phyloP scores from a whole-genome alignment of 2,329 filamentous ascomycete genomes.

The Cladosporium sp. region DNA sequence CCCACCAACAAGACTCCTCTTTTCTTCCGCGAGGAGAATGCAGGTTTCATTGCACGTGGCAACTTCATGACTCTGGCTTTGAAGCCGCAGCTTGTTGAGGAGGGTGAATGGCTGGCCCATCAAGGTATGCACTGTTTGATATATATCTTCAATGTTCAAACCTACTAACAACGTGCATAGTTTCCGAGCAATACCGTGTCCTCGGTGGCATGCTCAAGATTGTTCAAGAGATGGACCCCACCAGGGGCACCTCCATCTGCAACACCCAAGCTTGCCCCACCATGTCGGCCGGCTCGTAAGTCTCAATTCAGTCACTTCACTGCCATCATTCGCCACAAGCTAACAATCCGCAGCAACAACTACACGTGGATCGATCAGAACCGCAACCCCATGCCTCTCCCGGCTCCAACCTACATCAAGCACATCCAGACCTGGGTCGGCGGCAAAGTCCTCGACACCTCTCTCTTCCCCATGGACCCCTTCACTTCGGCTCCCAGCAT shows the following conservation, averaged over 20 bases:
- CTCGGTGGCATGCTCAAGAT: slow-evolving; percentile 85
- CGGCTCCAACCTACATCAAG: slow-evolving; percentile 88
- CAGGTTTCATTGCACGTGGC: slow-evolving; percentile 87
- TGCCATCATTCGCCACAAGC: neutral
- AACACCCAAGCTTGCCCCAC: slow-evolving; percentile 78
- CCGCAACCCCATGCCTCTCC: slow-evolving; percentile 83
- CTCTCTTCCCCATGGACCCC: slow-evolving; percentile 85
- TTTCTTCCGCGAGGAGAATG: slow-evolving; percentile 70
- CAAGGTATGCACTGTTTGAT: slow-evolving; percentile 60
- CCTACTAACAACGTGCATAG: slow-evolving; percentile 41
- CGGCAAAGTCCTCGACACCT: slow-evolving; percentile 85
- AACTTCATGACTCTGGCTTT: slow-evolving; percentile 96
- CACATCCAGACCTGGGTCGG: slow-evolving; percentile 97
- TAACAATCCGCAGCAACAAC: slow-evolving; percentile 64
- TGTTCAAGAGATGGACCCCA: slow-evolving; percentile 78
- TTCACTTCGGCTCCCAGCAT: slow-evolving; percentile 58
- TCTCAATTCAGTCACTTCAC: slow-evolving; percentile 26
- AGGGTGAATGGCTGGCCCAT: slow-evolving; percentile 93
- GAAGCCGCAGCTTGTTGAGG: slow-evolving; percentile 86
- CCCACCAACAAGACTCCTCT: slow-evolving; percentile 58
- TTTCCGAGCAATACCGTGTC: slow-evolving; percentile 87
- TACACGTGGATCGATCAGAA: slow-evolving; percentile 94
- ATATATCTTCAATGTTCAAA: neutral
- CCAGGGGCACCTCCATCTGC: slow-evolving; percentile 70
- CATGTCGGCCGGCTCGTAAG: slow-evolving; percentile 91